A percentile compares a stretch with the other conserved stretches of the same genome.
These are phyloP conservation scores for Mucor plumbeus DNA, from an alignment of 371 early-diverging fungal species.

Conservation along the genomic window DNA sequence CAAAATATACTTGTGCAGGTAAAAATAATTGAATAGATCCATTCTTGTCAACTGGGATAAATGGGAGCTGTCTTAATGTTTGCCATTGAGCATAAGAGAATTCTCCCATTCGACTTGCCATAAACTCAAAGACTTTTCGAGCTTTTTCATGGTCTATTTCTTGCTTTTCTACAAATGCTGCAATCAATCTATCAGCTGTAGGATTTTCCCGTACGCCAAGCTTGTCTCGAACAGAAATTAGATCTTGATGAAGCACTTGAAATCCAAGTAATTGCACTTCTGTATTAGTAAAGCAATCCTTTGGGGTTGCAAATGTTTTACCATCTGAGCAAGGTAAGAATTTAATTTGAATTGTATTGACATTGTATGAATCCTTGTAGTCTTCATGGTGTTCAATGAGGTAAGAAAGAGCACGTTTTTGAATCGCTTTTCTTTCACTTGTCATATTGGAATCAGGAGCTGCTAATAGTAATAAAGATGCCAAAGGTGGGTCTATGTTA, in stretches of 20 bases:
- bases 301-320: slow-evolving; percentile 53
- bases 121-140: slow-evolving; percentile 67
- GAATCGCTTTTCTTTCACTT: slow-evolving; percentile 37
- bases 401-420: slow-evolving; percentile 64
- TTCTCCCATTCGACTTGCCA: slow-evolving; percentile 69
- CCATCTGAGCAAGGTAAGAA: slow-evolving; percentile 70
- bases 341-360: slow-evolving; percentile 47
- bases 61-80: slow-evolving; percentile 49
- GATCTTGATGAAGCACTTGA: slow-evolving; percentile 62
- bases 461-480: slow-evolving; percentile 58
- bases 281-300: slow-evolving; percentile 69
- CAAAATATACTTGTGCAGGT: slow-evolving; percentile 63
- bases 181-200: slow-evolving; percentile 46
- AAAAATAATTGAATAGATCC: not conserved
- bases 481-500: slow-evolving; percentile 56
- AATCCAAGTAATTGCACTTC: slow-evolving; percentile 71
- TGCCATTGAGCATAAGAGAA: slow-evolving; percentile 62
- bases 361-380: slow-evolving; percentile 57
- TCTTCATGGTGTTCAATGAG: slow-evolving; percentile 74
- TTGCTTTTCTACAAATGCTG: slow-evolving; percentile 50
- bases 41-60: slow-evolving; percentile 65
- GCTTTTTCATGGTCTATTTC: slow-evolving; percentile 53
- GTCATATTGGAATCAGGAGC: slow-evolving; percentile 34
- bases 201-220: slow-evolving; percentile 77
- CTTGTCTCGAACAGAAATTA: slow-evolving; percentile 62